Evolutionary conservation across 208 protist species (phyloP).

Genomic region (Herpetomonas tarakana): DNA sequence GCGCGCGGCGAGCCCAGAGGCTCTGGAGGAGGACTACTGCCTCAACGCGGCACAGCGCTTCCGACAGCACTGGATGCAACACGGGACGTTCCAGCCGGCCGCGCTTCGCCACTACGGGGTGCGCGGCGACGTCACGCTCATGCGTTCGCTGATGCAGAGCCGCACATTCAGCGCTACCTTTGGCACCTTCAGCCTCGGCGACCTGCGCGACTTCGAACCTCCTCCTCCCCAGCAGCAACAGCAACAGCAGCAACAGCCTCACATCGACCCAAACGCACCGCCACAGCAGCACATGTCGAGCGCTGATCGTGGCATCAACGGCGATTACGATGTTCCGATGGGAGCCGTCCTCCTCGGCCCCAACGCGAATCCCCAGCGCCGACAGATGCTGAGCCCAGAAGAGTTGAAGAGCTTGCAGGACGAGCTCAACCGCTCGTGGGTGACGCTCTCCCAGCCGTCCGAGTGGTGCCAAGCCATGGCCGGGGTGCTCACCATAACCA

Average conservation of each 20-base stretch:
- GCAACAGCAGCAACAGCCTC: neutral
- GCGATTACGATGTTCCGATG: slow-evolving; percentile 10
- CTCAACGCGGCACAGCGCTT: slow-evolving; percentile 28
- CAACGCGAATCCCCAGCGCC: neutral
- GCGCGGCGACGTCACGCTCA: slow-evolving; percentile 23
- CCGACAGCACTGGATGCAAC: slow-evolving; percentile 26
- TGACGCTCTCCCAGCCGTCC: slow-evolving; percentile 34
- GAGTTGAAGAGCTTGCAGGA: slow-evolving; percentile 3
- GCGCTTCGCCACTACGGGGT: slow-evolving; percentile 54
- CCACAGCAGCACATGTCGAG: neutral
- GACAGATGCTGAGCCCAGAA: neutral
- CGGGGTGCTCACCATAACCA: slow-evolving; percentile 31
- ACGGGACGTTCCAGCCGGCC: slow-evolving; percentile 26
- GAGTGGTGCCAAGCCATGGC: slow-evolving; percentile 44
- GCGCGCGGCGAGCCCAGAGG: slow-evolving; percentile 4
- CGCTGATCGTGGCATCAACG: neutral
- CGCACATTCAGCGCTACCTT: slow-evolving; percentile 34
- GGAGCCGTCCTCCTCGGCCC: slow-evolving; percentile 14
- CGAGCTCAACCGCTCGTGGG: slow-evolving; percentile 10
- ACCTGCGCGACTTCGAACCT: slow-evolving; percentile 1
- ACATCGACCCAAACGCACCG: neutral
- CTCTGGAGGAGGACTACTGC: slow-evolving; percentile 50
- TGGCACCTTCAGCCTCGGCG: slow-evolving; percentile 25
- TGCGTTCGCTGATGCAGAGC: slow-evolving; percentile 30
- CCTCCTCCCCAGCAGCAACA: slow-evolving; percentile 13